Conservation (phyloP, 2,329 filamentous ascomycete genomes). For the Pseudogymnoascus sp. region DNA sequence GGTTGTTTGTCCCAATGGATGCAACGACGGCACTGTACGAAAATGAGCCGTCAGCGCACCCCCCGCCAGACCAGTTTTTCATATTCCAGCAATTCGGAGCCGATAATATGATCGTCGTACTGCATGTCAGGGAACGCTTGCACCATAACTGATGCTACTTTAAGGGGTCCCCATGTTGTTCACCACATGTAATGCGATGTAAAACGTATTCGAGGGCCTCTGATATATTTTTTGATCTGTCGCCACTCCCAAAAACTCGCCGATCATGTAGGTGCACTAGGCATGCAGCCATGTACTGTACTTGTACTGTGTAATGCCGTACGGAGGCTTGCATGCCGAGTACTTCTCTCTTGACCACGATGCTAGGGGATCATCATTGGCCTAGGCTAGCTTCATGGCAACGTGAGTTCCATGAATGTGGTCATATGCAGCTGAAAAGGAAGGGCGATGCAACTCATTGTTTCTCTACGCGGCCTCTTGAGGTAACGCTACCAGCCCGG, state of each 20-base stretch:
- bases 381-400: neutral
- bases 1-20: neutral
- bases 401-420: neutral
- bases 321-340: neutral
- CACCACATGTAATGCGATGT: neutral
- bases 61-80: neutral
- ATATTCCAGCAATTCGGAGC: conserved; percentile 5
- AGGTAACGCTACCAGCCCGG: neutral
- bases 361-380: conserved; percentile 1
- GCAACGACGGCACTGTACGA: neutral
- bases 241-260: neutral
- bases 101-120: conserved; percentile 3
- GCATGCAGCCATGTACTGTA: neutral
- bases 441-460: neutral
- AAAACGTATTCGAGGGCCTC: neutral
- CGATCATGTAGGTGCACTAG: neutral
- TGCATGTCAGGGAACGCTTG: neutral
- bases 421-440: neutral
- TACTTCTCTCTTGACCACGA: neutral
- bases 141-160: neutral
- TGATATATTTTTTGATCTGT: neutral
- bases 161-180: neutral
- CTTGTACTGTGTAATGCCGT: neutral
- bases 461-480: neutral
- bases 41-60: neutral